Percentiles rank a stretch among this genome's conserved stretches.
Evolutionary conservation across 2,329 filamentous ascomycete species (phyloP).

Genomic region (Trichoderma simmonsii): DNA sequence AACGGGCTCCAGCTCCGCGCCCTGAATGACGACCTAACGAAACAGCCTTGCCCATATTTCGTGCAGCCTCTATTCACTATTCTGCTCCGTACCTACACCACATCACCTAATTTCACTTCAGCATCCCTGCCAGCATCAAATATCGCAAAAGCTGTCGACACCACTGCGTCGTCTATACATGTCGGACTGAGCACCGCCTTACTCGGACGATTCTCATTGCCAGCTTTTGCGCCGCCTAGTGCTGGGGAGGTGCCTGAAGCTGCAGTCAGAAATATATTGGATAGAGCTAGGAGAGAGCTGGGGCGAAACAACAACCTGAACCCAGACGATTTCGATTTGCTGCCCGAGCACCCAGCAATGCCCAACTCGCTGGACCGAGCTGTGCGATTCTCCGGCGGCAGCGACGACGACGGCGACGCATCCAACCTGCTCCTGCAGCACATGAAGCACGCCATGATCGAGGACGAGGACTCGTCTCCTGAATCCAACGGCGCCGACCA

Average conservation of each 20-base stretch:
- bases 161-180: neutral
- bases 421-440: slow-evolving; percentile 38
- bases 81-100: neutral
- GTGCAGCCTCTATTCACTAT: neutral
- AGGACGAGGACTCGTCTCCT: slow-evolving; percentile 29
- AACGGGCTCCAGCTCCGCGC: slow-evolving; percentile 11
- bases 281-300: neutral
- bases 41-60: slow-evolving; percentile 10
- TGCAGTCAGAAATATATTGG: neutral
- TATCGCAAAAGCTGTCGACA: neutral
- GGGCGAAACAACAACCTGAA: neutral
- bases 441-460: slow-evolving; percentile 34
- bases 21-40: slow-evolving; percentile 1
- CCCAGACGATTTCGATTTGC: neutral
- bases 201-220: neutral
- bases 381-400: slow-evolving; percentile 53
- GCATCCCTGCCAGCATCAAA: neutral
- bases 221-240: neutral
- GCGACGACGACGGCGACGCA: slow-evolving; percentile 35
- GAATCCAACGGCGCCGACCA: slow-evolving; percentile 40
- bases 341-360: slow-evolving; percentile 26
- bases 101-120: neutral
- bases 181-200: neutral
- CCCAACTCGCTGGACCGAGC: slow-evolving; percentile 53
- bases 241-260: neutral